Conservation (phyloP, 306 rosid species). For the Biancaea sappan region DNA sequence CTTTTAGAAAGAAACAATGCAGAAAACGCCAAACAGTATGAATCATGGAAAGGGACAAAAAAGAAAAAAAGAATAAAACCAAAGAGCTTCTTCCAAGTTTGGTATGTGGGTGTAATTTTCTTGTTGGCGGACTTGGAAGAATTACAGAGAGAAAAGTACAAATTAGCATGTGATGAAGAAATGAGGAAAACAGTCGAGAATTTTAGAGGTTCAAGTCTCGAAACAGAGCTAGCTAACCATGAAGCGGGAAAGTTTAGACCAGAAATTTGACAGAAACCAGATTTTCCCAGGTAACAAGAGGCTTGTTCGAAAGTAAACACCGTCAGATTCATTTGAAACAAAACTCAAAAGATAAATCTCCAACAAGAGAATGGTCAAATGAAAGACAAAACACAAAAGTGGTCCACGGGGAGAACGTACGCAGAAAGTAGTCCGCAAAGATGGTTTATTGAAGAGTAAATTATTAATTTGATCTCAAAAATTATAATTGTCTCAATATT, state of each 20-base stretch:
- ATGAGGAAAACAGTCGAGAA: neutral
- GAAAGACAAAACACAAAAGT: neutral
- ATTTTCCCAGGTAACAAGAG: slow-evolving; percentile 13
- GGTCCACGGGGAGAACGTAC: slow-evolving; percentile 31
- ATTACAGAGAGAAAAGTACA: neutral
- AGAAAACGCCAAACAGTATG: slow-evolving; percentile 35
- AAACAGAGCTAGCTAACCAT: too few species aligned
- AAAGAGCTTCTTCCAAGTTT: neutral
- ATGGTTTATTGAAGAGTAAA: too few species aligned
- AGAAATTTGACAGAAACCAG: slow-evolving; percentile 26
- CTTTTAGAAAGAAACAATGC: slow-evolving; percentile 1
- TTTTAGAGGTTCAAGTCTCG: neutral
- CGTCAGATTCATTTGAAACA: slow-evolving; percentile 9
- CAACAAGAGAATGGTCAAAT: neutral
- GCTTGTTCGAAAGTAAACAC: neutral
- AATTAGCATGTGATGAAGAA: slow-evolving; percentile 14
- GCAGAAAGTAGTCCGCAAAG: slow-evolving; percentile 30
- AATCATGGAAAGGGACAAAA: neutral
- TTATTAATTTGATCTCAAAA: too few species aligned
- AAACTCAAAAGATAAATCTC: neutral
- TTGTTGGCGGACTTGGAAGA: neutral
- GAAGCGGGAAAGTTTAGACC: too few species aligned
- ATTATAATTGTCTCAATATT: too few species aligned
- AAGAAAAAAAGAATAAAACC: neutral
- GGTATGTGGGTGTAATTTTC: neutral